Conservation (phyloP, 495 filamentous ascomycete species). For the Filosporella fistucella region DNA sequence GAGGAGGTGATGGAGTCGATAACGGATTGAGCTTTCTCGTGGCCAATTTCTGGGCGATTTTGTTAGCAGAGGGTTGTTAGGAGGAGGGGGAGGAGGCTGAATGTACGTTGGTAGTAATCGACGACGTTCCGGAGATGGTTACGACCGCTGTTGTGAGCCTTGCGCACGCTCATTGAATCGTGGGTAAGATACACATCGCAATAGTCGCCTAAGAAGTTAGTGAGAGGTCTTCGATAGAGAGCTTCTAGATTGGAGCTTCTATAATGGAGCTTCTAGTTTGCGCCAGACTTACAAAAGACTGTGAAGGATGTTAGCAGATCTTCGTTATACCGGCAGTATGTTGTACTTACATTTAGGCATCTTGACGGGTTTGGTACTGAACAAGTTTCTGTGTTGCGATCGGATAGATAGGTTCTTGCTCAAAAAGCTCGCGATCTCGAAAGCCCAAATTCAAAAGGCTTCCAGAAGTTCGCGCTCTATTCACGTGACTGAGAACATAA, state of each 20-base stretch:
- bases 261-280: conserved; percentile 1
- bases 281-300: conserved; percentile 33
- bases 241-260: too few relatives aligned
- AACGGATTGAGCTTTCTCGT: conserved; percentile 96
- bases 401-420: too few relatives aligned
- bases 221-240: conserved; percentile 9
- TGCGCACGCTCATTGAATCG: conserved; percentile 99
- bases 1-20: conserved; percentile 96
- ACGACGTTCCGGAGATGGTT: conserved; percentile 97
- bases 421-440: too few relatives aligned
- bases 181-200: conserved; percentile 99
- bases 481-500: conserved; percentile 8
- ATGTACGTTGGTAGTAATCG: conserved; percentile 93
- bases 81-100: conserved; percentile 4
- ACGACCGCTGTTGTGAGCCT: conserved; percentile 93
- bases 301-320: conserved; percentile 15
- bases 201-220: conserved; percentile 71
- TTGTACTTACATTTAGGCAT: conserved; percentile 78
- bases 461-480: conserved; percentile 6
- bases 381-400: too few relatives aligned
- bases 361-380: conserved; percentile 25
- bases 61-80: not conserved
- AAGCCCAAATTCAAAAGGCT: not conserved
- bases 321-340: conserved; percentile 7
- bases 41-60: conserved; percentile 80